These are phyloP conservation scores for Mitragyna speciosa DNA, from an alignment of 257 asterid genomes.

Conservation along the genomic window DNA sequence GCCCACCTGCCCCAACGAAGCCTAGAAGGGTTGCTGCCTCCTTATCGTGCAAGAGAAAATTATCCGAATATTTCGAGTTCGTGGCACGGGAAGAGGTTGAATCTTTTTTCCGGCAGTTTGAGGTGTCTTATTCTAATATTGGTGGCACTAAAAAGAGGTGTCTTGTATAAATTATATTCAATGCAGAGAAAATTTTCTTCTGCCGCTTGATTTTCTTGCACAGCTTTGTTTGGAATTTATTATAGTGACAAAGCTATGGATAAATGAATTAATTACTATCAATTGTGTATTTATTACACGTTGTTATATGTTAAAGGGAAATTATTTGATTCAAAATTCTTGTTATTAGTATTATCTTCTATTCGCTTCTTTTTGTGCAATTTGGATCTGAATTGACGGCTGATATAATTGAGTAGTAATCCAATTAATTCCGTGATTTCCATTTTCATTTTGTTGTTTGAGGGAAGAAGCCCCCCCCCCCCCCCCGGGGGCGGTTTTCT, in stretches of 20 bases:
- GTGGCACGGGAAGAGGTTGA: slow-evolving; percentile 42
- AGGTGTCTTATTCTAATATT: slow-evolving; percentile 17
- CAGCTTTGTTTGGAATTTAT: neutral
- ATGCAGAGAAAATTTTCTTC: neutral
- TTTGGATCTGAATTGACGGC: slow-evolving; percentile 5
- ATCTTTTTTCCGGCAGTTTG: slow-evolving; percentile 38
- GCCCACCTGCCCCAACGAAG: slow-evolving; percentile 74
- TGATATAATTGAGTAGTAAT: neutral
- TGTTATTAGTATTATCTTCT: neutral
- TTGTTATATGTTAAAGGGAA: slow-evolving; percentile 1
- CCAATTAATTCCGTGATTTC: neutral
- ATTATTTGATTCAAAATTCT: slow-evolving; percentile 21
- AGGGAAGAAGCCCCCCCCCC: too few relatives aligned
- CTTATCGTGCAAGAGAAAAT: slow-evolving; percentile 49
- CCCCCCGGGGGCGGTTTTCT: too few relatives aligned
- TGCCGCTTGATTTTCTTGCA: neutral
- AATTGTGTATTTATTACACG: slow-evolving; percentile 16
- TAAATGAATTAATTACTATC: neutral
- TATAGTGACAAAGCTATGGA: neutral
- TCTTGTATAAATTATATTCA: slow-evolving; percentile 11
- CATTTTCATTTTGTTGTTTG: neutral
- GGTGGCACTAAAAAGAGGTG: slow-evolving; percentile 38
- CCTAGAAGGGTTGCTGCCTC: slow-evolving; percentile 20
- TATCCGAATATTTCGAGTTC: slow-evolving; percentile 41
- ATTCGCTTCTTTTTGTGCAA: neutral